Evolutionary conservation across 768 basidiomycete species (phyloP).

Genomic region (Aureoboletus auriporus): DNA sequence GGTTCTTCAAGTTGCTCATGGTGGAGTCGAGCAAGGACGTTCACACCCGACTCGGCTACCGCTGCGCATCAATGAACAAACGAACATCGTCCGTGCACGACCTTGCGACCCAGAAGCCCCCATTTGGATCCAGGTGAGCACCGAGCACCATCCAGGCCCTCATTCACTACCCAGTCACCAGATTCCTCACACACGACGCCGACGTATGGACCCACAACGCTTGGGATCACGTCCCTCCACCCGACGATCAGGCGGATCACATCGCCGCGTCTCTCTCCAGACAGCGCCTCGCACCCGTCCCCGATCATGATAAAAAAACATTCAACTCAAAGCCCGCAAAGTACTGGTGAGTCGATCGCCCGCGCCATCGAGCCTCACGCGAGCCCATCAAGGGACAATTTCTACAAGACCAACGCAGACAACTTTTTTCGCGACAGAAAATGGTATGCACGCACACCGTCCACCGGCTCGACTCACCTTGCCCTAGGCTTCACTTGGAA

Average conservation of each 20-base stretch:
- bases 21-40: neutral
- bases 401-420: slow-evolving; percentile 79
- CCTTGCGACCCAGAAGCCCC: slow-evolving; percentile 48
- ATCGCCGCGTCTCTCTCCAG: slow-evolving; percentile 66
- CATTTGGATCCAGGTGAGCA: slow-evolving; percentile 66
- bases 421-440: slow-evolving; percentile 96
- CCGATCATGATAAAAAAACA: slow-evolving; percentile 62
- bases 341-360: slow-evolving; percentile 50
- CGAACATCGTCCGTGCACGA: slow-evolving; percentile 66
- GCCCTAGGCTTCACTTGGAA: slow-evolving; percentile 79
- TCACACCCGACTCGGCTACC: neutral
- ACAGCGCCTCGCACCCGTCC: slow-evolving; percentile 72
- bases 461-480: slow-evolving; percentile 2
- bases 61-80: slow-evolving; percentile 23
- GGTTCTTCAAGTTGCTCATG: slow-evolving; percentile 23
- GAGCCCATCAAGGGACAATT: slow-evolving; percentile 70
- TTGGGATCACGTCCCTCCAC: slow-evolving; percentile 88
- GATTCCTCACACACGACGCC: slow-evolving; percentile 65
- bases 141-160: neutral
- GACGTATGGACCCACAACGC: slow-evolving; percentile 86
- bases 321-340: slow-evolving; percentile 72
- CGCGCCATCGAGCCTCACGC: slow-evolving; percentile 30
- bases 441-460: slow-evolving; percentile 46
- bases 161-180: slow-evolving; percentile 21
- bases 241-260: slow-evolving; percentile 71